These are phyloP conservation scores for Beauveria brongniartii DNA, from an alignment of 2,329 filamentous ascomycete genomes.

Conservation along the genomic window DNA sequence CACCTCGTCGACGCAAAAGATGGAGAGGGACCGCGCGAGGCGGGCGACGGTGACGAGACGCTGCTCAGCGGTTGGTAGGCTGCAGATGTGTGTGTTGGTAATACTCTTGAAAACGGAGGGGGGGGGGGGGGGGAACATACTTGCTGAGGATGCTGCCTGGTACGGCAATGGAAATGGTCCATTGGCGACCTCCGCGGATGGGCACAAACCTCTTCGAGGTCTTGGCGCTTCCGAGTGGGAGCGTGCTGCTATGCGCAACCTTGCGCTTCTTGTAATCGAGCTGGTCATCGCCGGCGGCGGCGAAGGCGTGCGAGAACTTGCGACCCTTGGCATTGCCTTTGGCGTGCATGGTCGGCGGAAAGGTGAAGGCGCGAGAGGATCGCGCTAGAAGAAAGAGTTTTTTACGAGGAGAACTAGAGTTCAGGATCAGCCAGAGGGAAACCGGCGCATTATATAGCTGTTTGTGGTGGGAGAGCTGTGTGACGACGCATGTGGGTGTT, in stretches of 20 bases:
- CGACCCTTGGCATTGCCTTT: constrained; percentile 2
- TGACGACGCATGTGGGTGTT: background rate
- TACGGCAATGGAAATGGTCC: constrained; percentile 28
- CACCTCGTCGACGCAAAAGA: constrained; percentile 80
- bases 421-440: background rate
- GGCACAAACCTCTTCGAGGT: background rate
- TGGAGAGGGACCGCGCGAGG: constrained; percentile 71
- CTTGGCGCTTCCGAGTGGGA: background rate
- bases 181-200: background rate
- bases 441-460: background rate
- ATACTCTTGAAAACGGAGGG: background rate
- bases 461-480: background rate
- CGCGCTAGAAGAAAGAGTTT: background rate
- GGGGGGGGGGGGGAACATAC: constrained; percentile 33
- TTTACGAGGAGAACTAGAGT: background rate
- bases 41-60: constrained; percentile 65
- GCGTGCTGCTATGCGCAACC: background rate
- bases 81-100: constrained; percentile 23
- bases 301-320: background rate
- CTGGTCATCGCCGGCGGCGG: background rate
- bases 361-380: background rate
- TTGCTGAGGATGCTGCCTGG: constrained; percentile 71
- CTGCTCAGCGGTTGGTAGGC: constrained; percentile 64
- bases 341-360: background rate
- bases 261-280: constrained; percentile 5